Base-by-base conservation (phyloP, 768 basidiomycete species). In the Hemileccinum impolitum region DNA sequence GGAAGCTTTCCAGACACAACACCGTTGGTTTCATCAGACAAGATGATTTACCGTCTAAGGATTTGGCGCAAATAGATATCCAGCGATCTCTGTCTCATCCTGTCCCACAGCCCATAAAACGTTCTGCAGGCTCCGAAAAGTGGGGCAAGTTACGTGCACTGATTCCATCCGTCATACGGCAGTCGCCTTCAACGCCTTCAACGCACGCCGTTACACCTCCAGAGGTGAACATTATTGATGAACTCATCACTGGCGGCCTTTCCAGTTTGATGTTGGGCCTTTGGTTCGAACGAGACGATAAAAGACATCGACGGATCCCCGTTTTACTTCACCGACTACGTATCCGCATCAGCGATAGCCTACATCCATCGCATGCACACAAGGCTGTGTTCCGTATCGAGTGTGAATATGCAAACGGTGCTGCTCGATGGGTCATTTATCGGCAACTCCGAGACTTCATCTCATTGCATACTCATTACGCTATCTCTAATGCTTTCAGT, bases 391-490 rank as follows among this genome's bases (percentile, higher is more conserved):
- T 94, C 64, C 81, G 91, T 14, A 92, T 94, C 56, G 92, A 94
- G 67, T 97, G 94, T 64, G 90, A 96, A 67, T 98, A 99, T 65
- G 95, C 92, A 0, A 94, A 95, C 55, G 92, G 92, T 18, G 85
- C 86, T 12, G 83, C 79, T 62, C 75, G 93, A 66, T 99, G 96
- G 95, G 94, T 96, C 25, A 78, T 92, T n/a, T 93, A 93, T 68
- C 85, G 95, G 45, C 86, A 94, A 69, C 76, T 96, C 46, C 84
- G 90, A 53, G 95, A 98, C 65, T 96, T 99, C 61, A 47, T 95
- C 39, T 87, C 87, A 21, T 69, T 99, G 19, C 94, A 97, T 65
- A 78, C 86, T 0, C 94, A 97, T 64, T 96, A 95, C 64, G 74
- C 85, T 1, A 72, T 96, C 17, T 86, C 91, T 9, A 94, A 93